Evolutionary conservation across 768 basidiomycete genomes (phyloP).

Genomic region (Tylopilus vinaceipallidus): DNA sequence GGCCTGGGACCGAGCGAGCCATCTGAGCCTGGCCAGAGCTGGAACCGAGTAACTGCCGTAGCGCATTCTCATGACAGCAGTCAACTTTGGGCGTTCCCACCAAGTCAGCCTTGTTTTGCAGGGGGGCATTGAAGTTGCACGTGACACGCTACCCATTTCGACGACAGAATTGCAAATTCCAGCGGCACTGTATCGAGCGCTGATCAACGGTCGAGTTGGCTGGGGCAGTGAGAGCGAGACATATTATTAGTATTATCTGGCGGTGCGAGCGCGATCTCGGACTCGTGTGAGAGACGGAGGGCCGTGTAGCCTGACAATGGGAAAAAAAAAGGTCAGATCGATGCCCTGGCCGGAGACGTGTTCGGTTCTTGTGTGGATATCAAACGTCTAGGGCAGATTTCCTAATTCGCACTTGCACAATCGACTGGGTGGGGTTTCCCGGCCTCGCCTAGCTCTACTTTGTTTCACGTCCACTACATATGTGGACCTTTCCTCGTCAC

Average conservation of each 20-base stretch:
- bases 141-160: too few species aligned
- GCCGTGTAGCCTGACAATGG: background rate
- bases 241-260: background rate
- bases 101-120: background rate
- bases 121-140: too few species aligned
- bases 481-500: conserved; percentile 6
- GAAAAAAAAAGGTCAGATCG: background rate
- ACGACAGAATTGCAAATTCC: too few species aligned
- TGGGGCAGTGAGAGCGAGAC: background rate
- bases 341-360: background rate
- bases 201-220: background rate
- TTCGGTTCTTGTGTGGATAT: background rate
- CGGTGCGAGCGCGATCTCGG: background rate
- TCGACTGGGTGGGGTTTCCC: conserved; percentile 5
- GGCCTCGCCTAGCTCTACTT: background rate
- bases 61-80: background rate
- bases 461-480: conserved; percentile 21
- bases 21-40: background rate
- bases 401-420: conserved; percentile 17
- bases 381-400: conserved; percentile 16
- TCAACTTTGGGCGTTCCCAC: background rate
- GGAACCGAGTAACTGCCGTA: background rate
- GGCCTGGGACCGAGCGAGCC: background rate
- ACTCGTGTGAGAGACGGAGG: background rate
- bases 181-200: background rate